These are phyloP conservation scores for Rhizophagus clarus DNA, from an alignment of 192 early-diverging fungal genomes.

Conservation along the genomic window DNA sequence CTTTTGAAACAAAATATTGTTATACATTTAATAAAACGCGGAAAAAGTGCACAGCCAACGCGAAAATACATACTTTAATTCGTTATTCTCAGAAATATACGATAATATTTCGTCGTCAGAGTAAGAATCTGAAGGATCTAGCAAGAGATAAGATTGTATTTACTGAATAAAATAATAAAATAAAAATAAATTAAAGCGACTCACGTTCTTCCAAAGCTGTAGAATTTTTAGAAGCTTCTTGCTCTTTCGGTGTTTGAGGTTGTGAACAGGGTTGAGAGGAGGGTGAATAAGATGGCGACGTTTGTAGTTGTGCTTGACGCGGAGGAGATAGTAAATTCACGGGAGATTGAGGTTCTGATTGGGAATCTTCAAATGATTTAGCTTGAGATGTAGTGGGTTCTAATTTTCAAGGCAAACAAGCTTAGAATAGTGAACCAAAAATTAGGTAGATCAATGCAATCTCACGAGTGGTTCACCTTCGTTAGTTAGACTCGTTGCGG, in stretches of 20 bases:
- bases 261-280: not conserved
- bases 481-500: not conserved
- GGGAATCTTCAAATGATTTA: not conserved
- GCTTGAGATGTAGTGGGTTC: not conserved
- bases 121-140: not conserved
- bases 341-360: not conserved
- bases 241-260: not conserved
- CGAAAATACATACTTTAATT: slow-evolving; percentile 3
- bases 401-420: not conserved
- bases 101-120: not conserved
- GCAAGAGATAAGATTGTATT: not conserved
- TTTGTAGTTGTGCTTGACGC: not conserved
- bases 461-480: not conserved
- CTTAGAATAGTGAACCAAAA: not conserved
- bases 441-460: not conserved
- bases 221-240: not conserved
- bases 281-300: too few species aligned
- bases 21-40: not conserved
- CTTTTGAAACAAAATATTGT: not conserved
- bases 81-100: not conserved
- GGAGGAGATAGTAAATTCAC: not conserved
- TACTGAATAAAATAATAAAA: not conserved
- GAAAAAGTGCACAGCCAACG: not conserved
- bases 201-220: not conserved
- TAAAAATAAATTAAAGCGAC: not conserved